Base-by-base conservation (phyloP, 2,329 filamentous ascomycete genomes). In the Aspergillus niger region DNA sequence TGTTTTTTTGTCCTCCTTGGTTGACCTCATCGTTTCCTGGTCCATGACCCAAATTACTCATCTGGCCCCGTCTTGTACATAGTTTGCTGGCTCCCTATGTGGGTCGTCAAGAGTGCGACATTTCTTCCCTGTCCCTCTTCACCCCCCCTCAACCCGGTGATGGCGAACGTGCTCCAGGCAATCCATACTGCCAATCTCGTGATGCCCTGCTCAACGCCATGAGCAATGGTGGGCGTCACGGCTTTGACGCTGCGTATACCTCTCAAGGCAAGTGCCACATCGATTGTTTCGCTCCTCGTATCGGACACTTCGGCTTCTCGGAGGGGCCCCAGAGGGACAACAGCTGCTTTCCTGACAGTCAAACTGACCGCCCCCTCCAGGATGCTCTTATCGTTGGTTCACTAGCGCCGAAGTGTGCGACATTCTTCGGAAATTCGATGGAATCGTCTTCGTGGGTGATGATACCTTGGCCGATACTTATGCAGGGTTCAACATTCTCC, bases 341-440 rank as follows among this genome's bases (percentile, higher is more conserved):
- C 15, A 26, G n/a, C n/a, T 7, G 11, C 38, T 11, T 30, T 41
- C 24, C 38, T 43, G n/a, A 26, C 52, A 22, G 20, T 43, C 32
- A 66, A 30, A 63, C 63, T 60, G 54, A 64, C 58, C 38, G 13
- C 38, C 17, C 20, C 15, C 8, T 49, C 49, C 74, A 69, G 76
- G 69, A 30, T 81, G 78, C 60, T 75, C 76, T 53, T 80, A 80
- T 62, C 74, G 70, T 48, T 81, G 79, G 79, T 80, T 77, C 61
- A 69, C 73, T 7, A 70, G 72, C 3, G 58, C 67, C 8, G 77
- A 81, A 58, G 77, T 80, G 47, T 81, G 79, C 65, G 76, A 78
- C 67, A 79, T 80, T 20, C 70, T 81, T 26, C 72, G 76, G 56
- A 74, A 77, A 41, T 80, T 81, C 61, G 76, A 78, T 50, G 69